Evolutionary conservation across 176 grass and related monocot genomes (phyloP).

Genomic region (Carex kokanica): DNA sequence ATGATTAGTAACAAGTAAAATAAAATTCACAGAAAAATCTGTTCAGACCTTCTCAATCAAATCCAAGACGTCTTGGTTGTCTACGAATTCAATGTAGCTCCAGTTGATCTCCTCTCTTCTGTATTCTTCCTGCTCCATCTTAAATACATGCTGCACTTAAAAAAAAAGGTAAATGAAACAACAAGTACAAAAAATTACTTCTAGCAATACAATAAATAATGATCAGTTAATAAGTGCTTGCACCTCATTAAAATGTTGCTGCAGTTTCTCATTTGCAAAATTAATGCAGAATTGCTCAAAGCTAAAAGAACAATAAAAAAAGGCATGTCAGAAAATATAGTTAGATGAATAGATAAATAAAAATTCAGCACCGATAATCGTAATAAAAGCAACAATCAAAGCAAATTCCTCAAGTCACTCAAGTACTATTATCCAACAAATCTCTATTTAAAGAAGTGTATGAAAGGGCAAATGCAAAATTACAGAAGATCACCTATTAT

Average conservation of each 20-base stretch:
- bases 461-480: background rate
- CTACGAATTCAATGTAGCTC: constrained; percentile 92
- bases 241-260: constrained; percentile 96
- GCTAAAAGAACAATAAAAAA: constrained; percentile 42
- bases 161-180: constrained; percentile 28
- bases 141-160: constrained; percentile 80
- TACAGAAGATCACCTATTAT: constrained; percentile 54
- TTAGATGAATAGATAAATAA: constrained; percentile 15
- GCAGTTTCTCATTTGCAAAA: constrained; percentile 94
- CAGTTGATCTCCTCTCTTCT: constrained; percentile 83
- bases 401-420: constrained; percentile 12
- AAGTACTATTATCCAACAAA: constrained; percentile 9
- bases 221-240: background rate
- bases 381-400: constrained; percentile 18
- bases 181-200: background rate
- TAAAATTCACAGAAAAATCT: background rate
- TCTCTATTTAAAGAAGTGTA: background rate
- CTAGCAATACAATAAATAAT: background rate
- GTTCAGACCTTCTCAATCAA: constrained; percentile 80
- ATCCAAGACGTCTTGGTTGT: constrained; percentile 90
- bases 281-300: constrained; percentile 97
- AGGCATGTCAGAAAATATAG: constrained; percentile 11
- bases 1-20: constrained; percentile 2
- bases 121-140: constrained; percentile 95
- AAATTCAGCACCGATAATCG: background rate